These are phyloP conservation scores for Lactarius hatsudake DNA, from an alignment of 768 basidiomycete genomes.

Conservation along the genomic window DNA sequence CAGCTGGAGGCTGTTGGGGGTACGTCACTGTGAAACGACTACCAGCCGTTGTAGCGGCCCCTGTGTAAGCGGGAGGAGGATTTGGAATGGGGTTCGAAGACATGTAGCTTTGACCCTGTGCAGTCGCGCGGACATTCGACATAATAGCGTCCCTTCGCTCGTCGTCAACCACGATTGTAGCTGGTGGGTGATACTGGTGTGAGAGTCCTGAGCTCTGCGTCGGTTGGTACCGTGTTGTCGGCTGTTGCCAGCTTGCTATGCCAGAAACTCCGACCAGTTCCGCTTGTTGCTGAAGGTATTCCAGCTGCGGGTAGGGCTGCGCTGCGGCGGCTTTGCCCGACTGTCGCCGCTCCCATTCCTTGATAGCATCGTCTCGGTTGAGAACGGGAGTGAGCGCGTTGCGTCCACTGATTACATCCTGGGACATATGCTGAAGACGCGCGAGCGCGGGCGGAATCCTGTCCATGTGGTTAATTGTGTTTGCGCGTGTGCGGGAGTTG, in stretches of 20 bases:
- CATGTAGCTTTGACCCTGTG: conserved; percentile 36
- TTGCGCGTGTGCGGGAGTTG: conserved; percentile 71
- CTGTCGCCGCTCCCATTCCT: conserved; percentile 94
- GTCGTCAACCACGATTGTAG: conserved; percentile 64
- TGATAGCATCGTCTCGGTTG: conserved; percentile 91
- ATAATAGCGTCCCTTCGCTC: conserved; percentile 76
- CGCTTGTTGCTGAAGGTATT: conserved; percentile 91
- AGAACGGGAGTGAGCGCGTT: conserved; percentile 91
- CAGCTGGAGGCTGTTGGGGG: conserved; percentile 27
- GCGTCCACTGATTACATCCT: conserved; percentile 71
- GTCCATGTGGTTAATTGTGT: conserved; percentile 91
- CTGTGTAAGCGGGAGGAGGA: conserved; percentile 71
- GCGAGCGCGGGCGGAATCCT: conserved; percentile 93
- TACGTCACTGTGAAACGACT: conserved; percentile 63
- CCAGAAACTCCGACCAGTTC: conserved; percentile 71
- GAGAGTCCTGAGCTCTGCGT: conserved; percentile 63
- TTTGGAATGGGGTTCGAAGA: conserved; percentile 59
- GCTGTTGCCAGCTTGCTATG: conserved; percentile 50
- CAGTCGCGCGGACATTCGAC: conserved; percentile 71
- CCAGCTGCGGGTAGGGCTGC: conserved; percentile 85
- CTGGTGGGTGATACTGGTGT: conserved; percentile 61
- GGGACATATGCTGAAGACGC: conserved; percentile 83
- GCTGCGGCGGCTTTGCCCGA: conserved; percentile 66
- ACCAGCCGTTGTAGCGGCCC: conserved; percentile 49
- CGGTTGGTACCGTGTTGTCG: conserved; percentile 46